These are phyloP conservation scores for Tetracladium maxilliforme DNA, from an alignment of 2,329 filamentous ascomycete species.

Conservation along the genomic window DNA sequence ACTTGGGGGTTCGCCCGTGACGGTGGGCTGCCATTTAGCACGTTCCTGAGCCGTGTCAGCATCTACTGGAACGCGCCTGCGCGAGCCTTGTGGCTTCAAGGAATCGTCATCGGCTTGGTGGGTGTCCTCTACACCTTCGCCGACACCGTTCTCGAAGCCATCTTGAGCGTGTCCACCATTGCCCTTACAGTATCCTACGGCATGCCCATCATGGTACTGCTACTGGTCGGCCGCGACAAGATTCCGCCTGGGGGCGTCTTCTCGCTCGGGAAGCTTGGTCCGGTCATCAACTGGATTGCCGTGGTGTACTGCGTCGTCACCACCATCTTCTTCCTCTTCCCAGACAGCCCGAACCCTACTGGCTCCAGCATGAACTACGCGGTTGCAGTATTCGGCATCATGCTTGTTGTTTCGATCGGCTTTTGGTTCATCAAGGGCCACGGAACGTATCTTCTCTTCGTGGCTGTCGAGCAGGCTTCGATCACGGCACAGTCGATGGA, in stretches of 20 bases:
- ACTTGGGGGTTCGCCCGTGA: slow-evolving; percentile 41
- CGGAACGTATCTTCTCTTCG: slow-evolving; percentile 3
- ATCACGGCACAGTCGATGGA: too few species aligned
- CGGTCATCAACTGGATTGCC: slow-evolving; percentile 29
- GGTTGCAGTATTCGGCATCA: slow-evolving; percentile 39
- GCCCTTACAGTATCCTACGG: slow-evolving; percentile 35
- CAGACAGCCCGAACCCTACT: slow-evolving; percentile 24
- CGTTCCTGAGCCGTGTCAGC: slow-evolving; percentile 28
- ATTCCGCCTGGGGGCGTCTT: slow-evolving; percentile 27
- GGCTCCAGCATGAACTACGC: slow-evolving; percentile 40
- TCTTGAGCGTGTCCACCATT: slow-evolving; percentile 39
- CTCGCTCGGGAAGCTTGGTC: slow-evolving; percentile 26
- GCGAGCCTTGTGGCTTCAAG: slow-evolving; percentile 35
- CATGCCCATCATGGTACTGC: slow-evolving; percentile 31
- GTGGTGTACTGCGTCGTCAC: slow-evolving; percentile 34
- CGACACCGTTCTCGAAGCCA: slow-evolving; percentile 34
- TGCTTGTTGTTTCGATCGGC: slow-evolving; percentile 30
- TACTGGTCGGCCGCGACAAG: slow-evolving; percentile 34
- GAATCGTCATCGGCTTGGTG: slow-evolving; percentile 26
- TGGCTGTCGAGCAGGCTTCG: too few species aligned
- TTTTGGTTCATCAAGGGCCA: slow-evolving; percentile 34
- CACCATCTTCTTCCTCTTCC: slow-evolving; percentile 41
- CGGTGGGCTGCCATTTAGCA: slow-evolving; percentile 27
- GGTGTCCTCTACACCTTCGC: slow-evolving; percentile 41
- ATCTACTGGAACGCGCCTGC: slow-evolving; percentile 34